Evolutionary conservation across 2,329 filamentous ascomycete species (phyloP), one percentile per base, ranked within the genome.

Genomic region (Colletotrichum viniferum): DNA sequence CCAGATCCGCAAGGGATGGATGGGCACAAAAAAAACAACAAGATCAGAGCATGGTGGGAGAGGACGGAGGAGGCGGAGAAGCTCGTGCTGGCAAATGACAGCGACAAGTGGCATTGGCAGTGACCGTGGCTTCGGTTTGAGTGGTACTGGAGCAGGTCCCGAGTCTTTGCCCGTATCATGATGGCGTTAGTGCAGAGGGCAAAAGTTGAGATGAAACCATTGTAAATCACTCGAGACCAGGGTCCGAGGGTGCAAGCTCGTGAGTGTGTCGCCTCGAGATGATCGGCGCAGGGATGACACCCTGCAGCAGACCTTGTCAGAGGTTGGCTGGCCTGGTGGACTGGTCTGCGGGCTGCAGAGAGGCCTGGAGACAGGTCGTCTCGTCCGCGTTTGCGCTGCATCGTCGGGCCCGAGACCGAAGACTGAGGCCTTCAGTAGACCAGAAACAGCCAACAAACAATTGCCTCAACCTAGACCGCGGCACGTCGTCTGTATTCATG

Each of bases 71-170:
- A 55, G 73, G 38, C 64, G 73, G 43, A 58, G 48, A 48, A 69
- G 63, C 38, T 71, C 62, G 69, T 62, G 73, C 69, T 69, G 73
- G 69, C 69, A 76, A 73, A 73, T 69, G 69, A 73, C 73, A 76
- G 63, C 69, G 58, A 85, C 82, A 69, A 52, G 60, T 74, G 74
- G 65, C 65, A 74, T 48, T 28, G 34, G 38, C 38, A 56, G 69
- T 34, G 34, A 30, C 26, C 43, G 69, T 43, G 64, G 71, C 65
- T 69, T 28, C 24, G 65, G 26, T 48, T 32, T 48, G 52, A 74
- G 74, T 56, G 69, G 69, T 64, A 58, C 58, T 69, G 69, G 69
- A 65, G 64, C 34, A 63, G 55, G 62, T 62, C 62, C 62, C 69
- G 55, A 75, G 73, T 67, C 55, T 65, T 65, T 68, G 16, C 63